A percentile compares a stretch with the other conserved stretches of the same genome.
phyloP scores from a whole-genome alignment of 2,329 filamentous ascomycete species.

The Hypoxylon sp. region DNA sequence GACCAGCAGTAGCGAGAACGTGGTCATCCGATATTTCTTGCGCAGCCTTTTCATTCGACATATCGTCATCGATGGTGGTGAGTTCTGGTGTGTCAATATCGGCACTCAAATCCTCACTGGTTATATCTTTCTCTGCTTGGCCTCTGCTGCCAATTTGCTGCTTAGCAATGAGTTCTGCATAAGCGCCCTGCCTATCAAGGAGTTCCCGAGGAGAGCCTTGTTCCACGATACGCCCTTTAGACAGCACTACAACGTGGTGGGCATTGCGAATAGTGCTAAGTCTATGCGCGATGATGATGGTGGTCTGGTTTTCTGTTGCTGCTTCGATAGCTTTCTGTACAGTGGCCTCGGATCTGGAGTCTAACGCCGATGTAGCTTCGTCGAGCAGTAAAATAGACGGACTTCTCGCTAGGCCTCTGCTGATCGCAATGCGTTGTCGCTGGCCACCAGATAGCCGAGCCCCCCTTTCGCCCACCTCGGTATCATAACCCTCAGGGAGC shows the following conservation, averaged over 20 bases:
- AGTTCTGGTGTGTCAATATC: no score
- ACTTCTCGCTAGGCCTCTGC: conserved; percentile 86
- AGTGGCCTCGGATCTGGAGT: conserved; percentile 80
- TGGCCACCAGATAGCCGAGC: conserved; percentile 88
- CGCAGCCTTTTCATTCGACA: no score
- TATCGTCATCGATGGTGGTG: no score
- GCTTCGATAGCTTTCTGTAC: conserved; percentile 85
- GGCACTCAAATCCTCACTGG: no score
- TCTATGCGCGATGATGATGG: conserved; percentile 80
- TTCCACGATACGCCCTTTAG: conserved; percentile 77
- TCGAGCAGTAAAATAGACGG: conserved; percentile 88
- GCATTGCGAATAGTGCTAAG: conserved; percentile 81
- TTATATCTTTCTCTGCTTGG: no score
- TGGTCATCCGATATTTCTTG: no score
- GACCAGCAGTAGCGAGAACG: no score
- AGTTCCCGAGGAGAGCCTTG: conserved; percentile 80
- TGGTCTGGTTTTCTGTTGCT: conserved; percentile 85
- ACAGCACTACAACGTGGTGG: conserved; percentile 81
- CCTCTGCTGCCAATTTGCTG: no score
- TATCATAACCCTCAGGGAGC: conserved; percentile 88
- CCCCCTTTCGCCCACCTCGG: conserved; percentile 88
- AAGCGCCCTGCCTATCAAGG: no score
- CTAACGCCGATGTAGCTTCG: conserved; percentile 82
- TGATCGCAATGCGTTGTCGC: conserved; percentile 94
- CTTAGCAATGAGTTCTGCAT: no score